Evolutionary conservation across 208 protist species (phyloP).

Genomic region (Leishmania tarentolae): DNA sequence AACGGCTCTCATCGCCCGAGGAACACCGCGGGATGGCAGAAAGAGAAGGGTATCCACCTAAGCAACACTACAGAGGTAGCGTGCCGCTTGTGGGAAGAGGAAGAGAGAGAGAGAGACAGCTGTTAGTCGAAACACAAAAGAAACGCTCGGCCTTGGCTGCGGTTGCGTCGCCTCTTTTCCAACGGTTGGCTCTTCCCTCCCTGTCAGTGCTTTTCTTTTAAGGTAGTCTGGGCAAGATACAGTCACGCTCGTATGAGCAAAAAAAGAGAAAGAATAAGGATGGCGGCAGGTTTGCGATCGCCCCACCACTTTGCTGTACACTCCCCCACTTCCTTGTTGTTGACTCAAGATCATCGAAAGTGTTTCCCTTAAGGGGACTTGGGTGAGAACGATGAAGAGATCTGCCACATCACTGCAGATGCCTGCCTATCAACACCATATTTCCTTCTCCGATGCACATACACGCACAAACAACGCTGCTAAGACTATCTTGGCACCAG

Average conservation of each 20-base stretch:
- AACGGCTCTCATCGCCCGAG: background rate
- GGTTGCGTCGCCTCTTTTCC: background rate
- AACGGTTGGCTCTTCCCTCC: background rate
- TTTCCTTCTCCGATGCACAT: background rate
- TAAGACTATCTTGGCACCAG: background rate
- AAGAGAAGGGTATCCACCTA: background rate
- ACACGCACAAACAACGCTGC: background rate
- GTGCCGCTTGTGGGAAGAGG: too few relatives aligned
- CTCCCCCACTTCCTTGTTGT: background rate
- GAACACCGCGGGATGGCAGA: background rate
- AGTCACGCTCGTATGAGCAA: background rate
- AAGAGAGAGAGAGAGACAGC: background rate
- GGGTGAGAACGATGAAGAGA: background rate
- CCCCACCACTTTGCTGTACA: background rate
- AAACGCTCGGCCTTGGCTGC: background rate
- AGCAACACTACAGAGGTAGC: background rate
- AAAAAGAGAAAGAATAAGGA: background rate
- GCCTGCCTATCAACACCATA: background rate
- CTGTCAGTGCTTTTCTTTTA: background rate
- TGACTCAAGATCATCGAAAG: background rate
- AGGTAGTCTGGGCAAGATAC: background rate
- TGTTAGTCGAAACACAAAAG: background rate
- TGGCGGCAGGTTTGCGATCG: background rate
- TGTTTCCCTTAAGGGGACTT: background rate
- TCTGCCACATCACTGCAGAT: background rate